These are phyloP conservation scores for Pachysandra terminalis DNA, from an alignment of 164 flowering plant species.

Conservation along the genomic window DNA sequence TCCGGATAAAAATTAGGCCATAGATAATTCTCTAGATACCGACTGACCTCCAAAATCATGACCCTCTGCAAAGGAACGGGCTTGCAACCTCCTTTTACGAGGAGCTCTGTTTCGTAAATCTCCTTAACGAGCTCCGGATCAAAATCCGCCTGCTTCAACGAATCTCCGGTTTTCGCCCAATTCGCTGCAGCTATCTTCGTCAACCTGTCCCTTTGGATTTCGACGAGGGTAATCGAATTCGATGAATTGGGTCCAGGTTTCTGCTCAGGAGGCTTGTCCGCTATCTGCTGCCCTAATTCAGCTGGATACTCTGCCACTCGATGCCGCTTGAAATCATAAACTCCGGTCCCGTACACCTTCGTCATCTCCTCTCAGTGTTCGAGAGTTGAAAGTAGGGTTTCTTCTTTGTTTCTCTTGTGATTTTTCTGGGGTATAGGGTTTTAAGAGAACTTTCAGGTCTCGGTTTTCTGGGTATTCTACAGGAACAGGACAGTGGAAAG, in stretches of 20 bases:
- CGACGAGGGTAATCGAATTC: slow-evolving; percentile 65
- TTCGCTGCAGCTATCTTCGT: slow-evolving; percentile 75
- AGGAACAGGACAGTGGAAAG: too few relatives aligned
- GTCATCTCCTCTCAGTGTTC: slow-evolving; percentile 35
- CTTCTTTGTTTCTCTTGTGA: too few relatives aligned
- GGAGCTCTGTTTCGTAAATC: slow-evolving; percentile 76
- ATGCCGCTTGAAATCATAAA: slow-evolving; percentile 84
- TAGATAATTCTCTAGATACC: slow-evolving; percentile 91
- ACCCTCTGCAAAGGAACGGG: slow-evolving; percentile 89
- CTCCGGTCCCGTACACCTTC: slow-evolving; percentile 78
- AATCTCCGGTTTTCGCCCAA: slow-evolving; percentile 53
- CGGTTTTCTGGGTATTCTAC: too few relatives aligned
- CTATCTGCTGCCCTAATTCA: slow-evolving; percentile 20
- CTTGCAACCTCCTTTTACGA: slow-evolving; percentile 52
- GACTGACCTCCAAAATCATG: slow-evolving; percentile 91
- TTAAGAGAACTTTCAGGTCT: too few relatives aligned
- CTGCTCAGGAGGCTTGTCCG: slow-evolving; percentile 39
- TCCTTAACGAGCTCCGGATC: slow-evolving; percentile 69
- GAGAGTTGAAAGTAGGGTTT: too few relatives aligned
- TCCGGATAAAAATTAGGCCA: slow-evolving; percentile 88
- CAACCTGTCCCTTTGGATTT: slow-evolving; percentile 75
- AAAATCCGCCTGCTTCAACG: slow-evolving; percentile 31
- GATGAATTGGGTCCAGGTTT: slow-evolving; percentile 42
- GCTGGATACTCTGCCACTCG: slow-evolving; percentile 89
- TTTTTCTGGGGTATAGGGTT: too few relatives aligned